phyloP scores from a whole-genome alignment of 495 filamentous ascomycete genomes.

The Clohesyomyces aquaticus region DNA sequence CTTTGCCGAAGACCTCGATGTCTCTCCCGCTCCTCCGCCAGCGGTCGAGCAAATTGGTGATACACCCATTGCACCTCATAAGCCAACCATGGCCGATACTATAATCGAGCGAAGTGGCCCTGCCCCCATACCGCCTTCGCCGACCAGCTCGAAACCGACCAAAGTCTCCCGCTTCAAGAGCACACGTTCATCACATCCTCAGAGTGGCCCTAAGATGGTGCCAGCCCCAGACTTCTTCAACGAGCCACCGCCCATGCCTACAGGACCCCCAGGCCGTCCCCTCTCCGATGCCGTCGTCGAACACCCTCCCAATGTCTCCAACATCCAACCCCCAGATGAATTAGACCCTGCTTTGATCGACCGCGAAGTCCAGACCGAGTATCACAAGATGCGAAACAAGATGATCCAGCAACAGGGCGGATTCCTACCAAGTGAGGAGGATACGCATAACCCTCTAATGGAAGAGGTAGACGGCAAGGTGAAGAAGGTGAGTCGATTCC shows the following conservation, averaged over 20 bases:
- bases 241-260: conserved; percentile 8
- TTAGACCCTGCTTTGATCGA: conserved; percentile 72
- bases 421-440: conserved; percentile 62
- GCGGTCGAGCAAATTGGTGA: not conserved
- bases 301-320: not conserved
- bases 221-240: conserved; percentile 1
- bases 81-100: conserved; percentile 35
- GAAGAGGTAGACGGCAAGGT: conserved; percentile 68
- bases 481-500: conserved; percentile 84
- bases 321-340: conserved; percentile 55
- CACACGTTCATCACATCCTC: conserved; percentile 16
- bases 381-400: conserved; percentile 74
- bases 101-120: conserved; percentile 38
- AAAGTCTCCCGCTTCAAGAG: conserved; percentile 46
- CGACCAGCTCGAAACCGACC: conserved; percentile 16
- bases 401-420: conserved; percentile 81
- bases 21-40: conserved; percentile 46
- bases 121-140: conserved; percentile 7
- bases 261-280: conserved; percentile 15
- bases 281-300: conserved; percentile 21
- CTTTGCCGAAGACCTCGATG: conserved; percentile 77
- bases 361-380: conserved; percentile 78
- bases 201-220: not conserved
- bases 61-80: not conserved
- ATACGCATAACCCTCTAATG: conserved; percentile 64